Conservation (phyloP, 129 eudicot genomes). For the Saussurea involucrata region DNA sequence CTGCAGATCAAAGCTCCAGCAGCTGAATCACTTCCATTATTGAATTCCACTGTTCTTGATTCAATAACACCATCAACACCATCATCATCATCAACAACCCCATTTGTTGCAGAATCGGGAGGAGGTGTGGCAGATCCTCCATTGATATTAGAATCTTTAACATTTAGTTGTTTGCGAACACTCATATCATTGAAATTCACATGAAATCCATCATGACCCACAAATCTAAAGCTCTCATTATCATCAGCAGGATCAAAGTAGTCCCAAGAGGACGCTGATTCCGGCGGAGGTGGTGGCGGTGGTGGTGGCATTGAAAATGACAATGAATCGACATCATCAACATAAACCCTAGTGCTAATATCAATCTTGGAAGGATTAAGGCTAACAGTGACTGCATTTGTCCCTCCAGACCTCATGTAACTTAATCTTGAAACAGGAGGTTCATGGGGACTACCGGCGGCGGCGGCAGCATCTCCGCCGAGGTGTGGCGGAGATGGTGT, state of each 20-base stretch:
- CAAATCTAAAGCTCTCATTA: slow-evolving; percentile 74
- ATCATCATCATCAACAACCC: slow-evolving; percentile 18
- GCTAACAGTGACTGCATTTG: slow-evolving; percentile 68
- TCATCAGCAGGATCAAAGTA: slow-evolving; percentile 67
- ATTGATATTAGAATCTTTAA: slow-evolving; percentile 20
- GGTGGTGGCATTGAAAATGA: slow-evolving; percentile 63
- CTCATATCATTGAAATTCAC: slow-evolving; percentile 38
- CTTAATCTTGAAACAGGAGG: slow-evolving; percentile 52
- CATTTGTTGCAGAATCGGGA: slow-evolving; percentile 25
- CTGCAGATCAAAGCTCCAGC: slow-evolving; percentile 27
- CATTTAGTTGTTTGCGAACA: slow-evolving; percentile 36
- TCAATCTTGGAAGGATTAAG: slow-evolving; percentile 37
- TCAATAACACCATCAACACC: slow-evolving; percentile 23
- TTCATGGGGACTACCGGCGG: slow-evolving; percentile 44
- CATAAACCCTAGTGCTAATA: slow-evolving; percentile 46
- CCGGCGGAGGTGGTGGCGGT: slow-evolving; percentile 67
- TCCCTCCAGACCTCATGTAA: slow-evolving; percentile 73
- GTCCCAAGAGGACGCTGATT: slow-evolving; percentile 74
- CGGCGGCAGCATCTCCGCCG: slow-evolving; percentile 44
- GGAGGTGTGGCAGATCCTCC: slow-evolving; percentile 35
- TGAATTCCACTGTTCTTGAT: slow-evolving; percentile 9
- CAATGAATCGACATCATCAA: slow-evolving; percentile 49
- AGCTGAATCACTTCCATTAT: slow-evolving; percentile 21
- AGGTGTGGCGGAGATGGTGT: slow-evolving; percentile 64
- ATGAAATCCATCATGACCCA: slow-evolving; percentile 51